These are phyloP conservation scores for Fusarium equiseti DNA, from an alignment of 2,329 filamentous ascomycete genomes.

Conservation along the genomic window DNA sequence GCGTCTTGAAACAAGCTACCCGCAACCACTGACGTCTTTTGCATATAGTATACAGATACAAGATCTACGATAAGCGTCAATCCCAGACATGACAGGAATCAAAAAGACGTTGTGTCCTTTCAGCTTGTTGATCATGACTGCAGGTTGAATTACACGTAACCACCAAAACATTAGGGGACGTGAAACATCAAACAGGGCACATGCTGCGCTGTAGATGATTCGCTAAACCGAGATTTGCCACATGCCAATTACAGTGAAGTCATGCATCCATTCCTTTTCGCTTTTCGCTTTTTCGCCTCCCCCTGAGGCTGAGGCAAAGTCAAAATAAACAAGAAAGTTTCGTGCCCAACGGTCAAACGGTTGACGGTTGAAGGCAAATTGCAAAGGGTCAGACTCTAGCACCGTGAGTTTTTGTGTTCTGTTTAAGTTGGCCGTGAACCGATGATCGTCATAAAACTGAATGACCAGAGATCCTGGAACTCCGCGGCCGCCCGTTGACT, in stretches of 20 bases:
- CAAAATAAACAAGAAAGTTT: not conserved
- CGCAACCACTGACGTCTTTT: slow-evolving; percentile 34
- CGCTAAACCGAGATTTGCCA: slow-evolving; percentile 33
- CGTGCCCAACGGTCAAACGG: not conserved
- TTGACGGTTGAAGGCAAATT: slow-evolving; percentile 9
- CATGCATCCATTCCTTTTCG: slow-evolving; percentile 29
- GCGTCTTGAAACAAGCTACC: slow-evolving; percentile 35
- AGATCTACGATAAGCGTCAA: slow-evolving; percentile 32
- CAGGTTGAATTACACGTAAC: slow-evolving; percentile 8
- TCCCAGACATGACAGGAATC: slow-evolving; percentile 8
- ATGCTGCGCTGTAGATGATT: slow-evolving; percentile 23
- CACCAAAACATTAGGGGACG: slow-evolving; percentile 15
- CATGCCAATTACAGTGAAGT: slow-evolving; percentile 42
- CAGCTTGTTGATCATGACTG: slow-evolving; percentile 6
- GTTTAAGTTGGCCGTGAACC: not conserved
- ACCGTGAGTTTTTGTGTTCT: not conserved
- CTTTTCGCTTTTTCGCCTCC: slow-evolving; percentile 32
- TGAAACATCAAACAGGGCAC: slow-evolving; percentile 30
- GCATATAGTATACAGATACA: not conserved
- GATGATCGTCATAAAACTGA: slow-evolving; percentile 1
- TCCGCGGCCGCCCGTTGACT: slow-evolving; percentile 9
- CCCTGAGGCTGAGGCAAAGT: slow-evolving; percentile 19
- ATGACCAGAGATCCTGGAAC: not conserved
- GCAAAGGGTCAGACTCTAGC: not conserved
- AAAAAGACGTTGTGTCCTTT: not conserved